A percentile compares a stretch with the other conserved stretches of the same genome.
Conservation (phyloP, 73 alveolate genomes). For the Effrenium voratum region DNA sequence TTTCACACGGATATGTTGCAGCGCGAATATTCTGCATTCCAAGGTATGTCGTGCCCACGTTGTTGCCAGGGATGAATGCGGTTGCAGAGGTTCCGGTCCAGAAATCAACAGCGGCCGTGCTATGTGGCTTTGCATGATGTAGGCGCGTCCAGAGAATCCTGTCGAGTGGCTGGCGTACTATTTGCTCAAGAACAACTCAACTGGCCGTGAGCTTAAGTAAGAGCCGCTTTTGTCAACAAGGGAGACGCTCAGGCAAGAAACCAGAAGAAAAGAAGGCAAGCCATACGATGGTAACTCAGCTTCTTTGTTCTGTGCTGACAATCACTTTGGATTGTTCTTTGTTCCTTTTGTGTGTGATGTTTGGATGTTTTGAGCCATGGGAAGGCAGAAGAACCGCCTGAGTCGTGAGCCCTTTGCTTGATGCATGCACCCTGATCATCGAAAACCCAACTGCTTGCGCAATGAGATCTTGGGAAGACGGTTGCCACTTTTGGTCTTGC, state of each 20-base stretch:
- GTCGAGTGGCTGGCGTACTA: constrained; percentile 91
- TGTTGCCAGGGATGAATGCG: constrained; percentile 91
- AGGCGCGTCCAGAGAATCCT: constrained; percentile 89
- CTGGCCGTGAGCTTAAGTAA: neutral
- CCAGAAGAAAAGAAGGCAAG: constrained; percentile 78
- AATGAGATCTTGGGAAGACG: too few species aligned
- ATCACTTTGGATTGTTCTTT: neutral
- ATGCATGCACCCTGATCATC: too few species aligned
- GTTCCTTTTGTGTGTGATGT: neutral
- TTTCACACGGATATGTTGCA: neutral
- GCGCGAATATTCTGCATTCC: neutral
- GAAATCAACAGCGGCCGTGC: neutral
- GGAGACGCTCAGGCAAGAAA: constrained; percentile 16
- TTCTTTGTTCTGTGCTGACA: neutral
- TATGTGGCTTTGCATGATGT: neutral
- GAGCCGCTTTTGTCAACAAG: neutral
- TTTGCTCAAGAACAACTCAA: constrained; percentile 83
- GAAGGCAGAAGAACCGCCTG: neutral
- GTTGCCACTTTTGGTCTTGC: too few species aligned
- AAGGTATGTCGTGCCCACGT: constrained; percentile 87
- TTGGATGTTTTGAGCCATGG: neutral
- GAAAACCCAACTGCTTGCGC: too few species aligned
- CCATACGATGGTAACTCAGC: neutral
- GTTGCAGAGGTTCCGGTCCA: constrained; percentile 72
- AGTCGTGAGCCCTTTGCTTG: too few species aligned